Percentiles rank a stretch among this genome's conserved stretches.
phyloP scores from a whole-genome alignment of 2,329 filamentous ascomycete species.

The Aspergillus ruber region DNA sequence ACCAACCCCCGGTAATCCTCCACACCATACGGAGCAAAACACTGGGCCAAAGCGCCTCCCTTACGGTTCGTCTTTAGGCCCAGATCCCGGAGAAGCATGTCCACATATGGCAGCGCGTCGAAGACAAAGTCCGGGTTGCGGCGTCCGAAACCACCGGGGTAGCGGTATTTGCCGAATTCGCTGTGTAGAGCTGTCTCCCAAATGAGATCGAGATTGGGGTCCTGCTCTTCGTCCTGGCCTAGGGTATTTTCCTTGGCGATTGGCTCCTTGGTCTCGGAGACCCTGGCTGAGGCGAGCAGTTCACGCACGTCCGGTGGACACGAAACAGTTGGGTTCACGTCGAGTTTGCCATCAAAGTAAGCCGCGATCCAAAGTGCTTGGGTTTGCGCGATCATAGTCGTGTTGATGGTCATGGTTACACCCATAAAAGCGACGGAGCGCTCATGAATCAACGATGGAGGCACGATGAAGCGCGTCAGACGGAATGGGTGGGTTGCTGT shows the following conservation, averaged over 20 bases:
- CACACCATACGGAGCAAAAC: conserved; percentile 32
- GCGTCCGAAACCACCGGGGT: conserved; percentile 54
- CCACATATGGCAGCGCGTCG: conserved; percentile 67
- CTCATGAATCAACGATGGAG: conserved; percentile 33
- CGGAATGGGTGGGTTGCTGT: conserved; percentile 42
- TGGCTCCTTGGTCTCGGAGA: neutral
- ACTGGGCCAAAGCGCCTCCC: conserved; percentile 22
- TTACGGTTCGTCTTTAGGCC: conserved; percentile 47
- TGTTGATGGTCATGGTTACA: conserved; percentile 42
- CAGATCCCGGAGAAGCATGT: conserved; percentile 61
- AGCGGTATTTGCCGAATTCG: conserved; percentile 64
- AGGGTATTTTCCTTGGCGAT: neutral
- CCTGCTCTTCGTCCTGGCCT: conserved; percentile 3
- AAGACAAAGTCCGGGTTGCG: conserved; percentile 60
- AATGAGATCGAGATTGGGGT: conserved; percentile 28
- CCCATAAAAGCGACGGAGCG: conserved; percentile 47
- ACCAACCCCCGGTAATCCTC: conserved; percentile 38
- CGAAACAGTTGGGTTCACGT: conserved; percentile 15
- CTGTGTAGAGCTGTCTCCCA: conserved; percentile 58
- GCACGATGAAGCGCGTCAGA: conserved; percentile 43
- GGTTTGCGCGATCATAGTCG: conserved; percentile 39
- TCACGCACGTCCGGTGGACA: neutral
- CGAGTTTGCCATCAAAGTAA: conserved; percentile 53
- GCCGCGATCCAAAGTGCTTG: conserved; percentile 59
- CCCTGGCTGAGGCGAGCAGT: neutral